Conservation (phyloP, 2,329 filamentous ascomycete species). For the Colletotrichum cereale region DNA sequence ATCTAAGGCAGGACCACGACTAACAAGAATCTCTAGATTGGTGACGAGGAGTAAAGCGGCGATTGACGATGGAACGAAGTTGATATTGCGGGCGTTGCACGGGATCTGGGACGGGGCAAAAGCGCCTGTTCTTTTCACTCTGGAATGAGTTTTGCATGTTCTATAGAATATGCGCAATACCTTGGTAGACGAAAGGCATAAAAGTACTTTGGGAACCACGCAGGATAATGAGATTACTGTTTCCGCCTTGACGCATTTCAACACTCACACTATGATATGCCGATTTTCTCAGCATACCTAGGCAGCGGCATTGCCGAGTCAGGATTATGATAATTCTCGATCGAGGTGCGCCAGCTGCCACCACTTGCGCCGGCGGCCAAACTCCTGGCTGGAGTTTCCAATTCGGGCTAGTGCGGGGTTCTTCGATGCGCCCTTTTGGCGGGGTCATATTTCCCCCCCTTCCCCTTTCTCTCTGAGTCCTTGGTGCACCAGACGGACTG, state of each 20-base stretch:
- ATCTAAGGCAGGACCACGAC: background rate
- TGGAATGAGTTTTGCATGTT: slow-evolving; percentile 40
- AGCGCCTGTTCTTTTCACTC: slow-evolving; percentile 31
- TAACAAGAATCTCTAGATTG: slow-evolving; percentile 48
- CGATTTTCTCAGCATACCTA: background rate
- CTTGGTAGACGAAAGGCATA: slow-evolving; percentile 33
- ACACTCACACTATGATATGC: background rate
- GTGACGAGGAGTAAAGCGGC: slow-evolving; percentile 53
- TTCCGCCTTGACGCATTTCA: slow-evolving; percentile 19
- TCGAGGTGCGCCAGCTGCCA: slow-evolving; percentile 22
- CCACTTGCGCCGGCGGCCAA: background rate
- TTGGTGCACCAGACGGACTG: background rate
- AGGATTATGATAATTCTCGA: background rate
- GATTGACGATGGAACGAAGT: slow-evolving; percentile 30
- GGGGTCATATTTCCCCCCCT: slow-evolving; percentile 21
- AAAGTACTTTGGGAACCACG: slow-evolving; percentile 38
- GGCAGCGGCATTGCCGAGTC: background rate
- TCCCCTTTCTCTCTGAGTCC: background rate
- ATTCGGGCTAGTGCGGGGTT: slow-evolving; percentile 37
- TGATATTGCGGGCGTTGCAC: slow-evolving; percentile 39
- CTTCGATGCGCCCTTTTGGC: slow-evolving; percentile 35
- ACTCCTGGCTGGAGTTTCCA: background rate
- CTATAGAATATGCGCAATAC: slow-evolving; percentile 30
- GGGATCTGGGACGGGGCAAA: slow-evolving; percentile 33
- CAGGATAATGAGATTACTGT: slow-evolving; percentile 37